These are phyloP conservation scores for Aspergillus novofumigatus DNA, from an alignment of 2,329 filamentous ascomycete species.

Conservation along the genomic window DNA sequence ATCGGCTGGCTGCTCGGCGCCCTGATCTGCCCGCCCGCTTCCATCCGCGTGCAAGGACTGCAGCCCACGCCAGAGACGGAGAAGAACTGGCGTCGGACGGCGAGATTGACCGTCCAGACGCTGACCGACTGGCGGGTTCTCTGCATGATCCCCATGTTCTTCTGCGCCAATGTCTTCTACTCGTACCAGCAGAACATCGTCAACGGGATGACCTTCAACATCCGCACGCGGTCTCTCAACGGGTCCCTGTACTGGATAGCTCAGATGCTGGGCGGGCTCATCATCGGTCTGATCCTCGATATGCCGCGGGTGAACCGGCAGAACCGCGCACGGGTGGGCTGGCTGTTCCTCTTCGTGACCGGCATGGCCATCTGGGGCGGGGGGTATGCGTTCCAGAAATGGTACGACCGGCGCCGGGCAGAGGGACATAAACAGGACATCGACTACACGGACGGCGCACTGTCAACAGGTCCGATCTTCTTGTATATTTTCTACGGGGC, in stretches of 20 bases:
- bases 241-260: slow-evolving; percentile 54
- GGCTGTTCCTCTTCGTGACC: slow-evolving; percentile 45
- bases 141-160: slow-evolving; percentile 52
- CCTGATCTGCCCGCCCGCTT: slow-evolving; percentile 47
- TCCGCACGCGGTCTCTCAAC: slow-evolving; percentile 54
- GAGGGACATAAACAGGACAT: slow-evolving; percentile 42
- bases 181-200: slow-evolving; percentile 55
- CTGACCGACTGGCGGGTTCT: slow-evolving; percentile 44
- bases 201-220: slow-evolving; percentile 53
- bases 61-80: slow-evolving; percentile 36
- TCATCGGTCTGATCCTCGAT: slow-evolving; percentile 40
- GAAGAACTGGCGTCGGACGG: slow-evolving; percentile 34
- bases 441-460: slow-evolving; percentile 45
- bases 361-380: slow-evolving; percentile 56
- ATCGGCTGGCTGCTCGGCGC: slow-evolving; percentile 47
- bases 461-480: slow-evolving; percentile 61
- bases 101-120: slow-evolving; percentile 32
- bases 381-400: slow-evolving; percentile 63
- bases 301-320: slow-evolving; percentile 41
- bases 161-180: slow-evolving; percentile 54
- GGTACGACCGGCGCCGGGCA: slow-evolving; percentile 46
- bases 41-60: slow-evolving; percentile 39
- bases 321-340: slow-evolving; percentile 46
- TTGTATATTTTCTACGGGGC: slow-evolving; percentile 68
- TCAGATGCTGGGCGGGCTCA: slow-evolving; percentile 52